These are phyloP conservation scores for Penicillium cataractarum DNA, from an alignment of 495 filamentous ascomycete species.

Conservation along the genomic window DNA sequence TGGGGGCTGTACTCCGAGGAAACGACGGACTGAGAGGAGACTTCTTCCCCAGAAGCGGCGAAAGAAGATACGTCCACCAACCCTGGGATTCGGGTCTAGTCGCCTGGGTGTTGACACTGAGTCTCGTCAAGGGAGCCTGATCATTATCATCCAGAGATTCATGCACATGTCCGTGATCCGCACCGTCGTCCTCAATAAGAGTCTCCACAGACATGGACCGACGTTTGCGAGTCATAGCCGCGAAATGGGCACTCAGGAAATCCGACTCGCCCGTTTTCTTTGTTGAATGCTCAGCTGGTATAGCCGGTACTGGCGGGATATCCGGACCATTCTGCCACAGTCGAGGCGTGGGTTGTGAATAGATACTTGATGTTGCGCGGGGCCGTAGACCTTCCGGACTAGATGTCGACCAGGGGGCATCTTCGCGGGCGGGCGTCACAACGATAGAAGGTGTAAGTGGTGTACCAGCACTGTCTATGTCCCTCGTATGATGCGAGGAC, in stretches of 20 bases:
- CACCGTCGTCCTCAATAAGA: slow-evolving; percentile 60
- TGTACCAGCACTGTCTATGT: slow-evolving; percentile 38
- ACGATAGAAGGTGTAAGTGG: slow-evolving; percentile 61
- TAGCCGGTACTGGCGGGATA: slow-evolving; percentile 64
- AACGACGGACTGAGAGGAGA: slow-evolving; percentile 34
- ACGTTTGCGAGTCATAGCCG: slow-evolving; percentile 32
- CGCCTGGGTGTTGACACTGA: slow-evolving; percentile 47
- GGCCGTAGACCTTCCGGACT: slow-evolving; percentile 34
- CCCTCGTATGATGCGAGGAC: slow-evolving; percentile 41
- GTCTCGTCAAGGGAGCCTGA: slow-evolving; percentile 30
- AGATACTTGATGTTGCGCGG: slow-evolving; percentile 65
- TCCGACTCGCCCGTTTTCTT: slow-evolving; percentile 35
- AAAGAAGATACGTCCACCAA: slow-evolving; percentile 88
- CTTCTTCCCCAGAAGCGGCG: slow-evolving; percentile 64
- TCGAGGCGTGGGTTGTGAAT: slow-evolving; percentile 61
- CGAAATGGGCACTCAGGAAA: slow-evolving; percentile 37
- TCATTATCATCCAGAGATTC: slow-evolving; percentile 19
- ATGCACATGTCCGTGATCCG: slow-evolving; percentile 21
- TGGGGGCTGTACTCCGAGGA: slow-evolving; percentile 37
- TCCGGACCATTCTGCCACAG: slow-evolving; percentile 29
- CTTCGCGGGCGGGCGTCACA: slow-evolving; percentile 67
- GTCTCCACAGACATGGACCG: slow-evolving; percentile 53
- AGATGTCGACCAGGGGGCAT: slow-evolving; percentile 57
- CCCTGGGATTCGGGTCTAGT: slow-evolving; percentile 68
- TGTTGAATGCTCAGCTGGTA: slow-evolving; percentile 53